A percentile compares a stretch with the other conserved stretches of the same genome.
These are phyloP conservation scores for Magnaporthiopsis rhizophila DNA, from an alignment of 2,329 filamentous ascomycete species.

Conservation along the genomic window DNA sequence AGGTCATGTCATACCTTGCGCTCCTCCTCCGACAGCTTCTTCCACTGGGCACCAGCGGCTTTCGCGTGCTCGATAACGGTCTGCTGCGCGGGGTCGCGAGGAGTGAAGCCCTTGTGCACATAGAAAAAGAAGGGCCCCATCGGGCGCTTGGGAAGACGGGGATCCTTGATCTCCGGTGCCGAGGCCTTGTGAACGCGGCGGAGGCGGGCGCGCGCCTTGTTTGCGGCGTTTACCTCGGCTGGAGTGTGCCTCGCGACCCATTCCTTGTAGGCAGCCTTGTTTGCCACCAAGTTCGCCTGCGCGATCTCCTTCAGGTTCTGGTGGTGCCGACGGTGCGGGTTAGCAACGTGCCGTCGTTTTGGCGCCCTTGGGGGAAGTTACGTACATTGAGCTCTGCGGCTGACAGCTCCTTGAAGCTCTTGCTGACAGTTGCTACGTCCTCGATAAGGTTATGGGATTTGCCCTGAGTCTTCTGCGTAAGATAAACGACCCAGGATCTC, in stretches of 20 bases:
- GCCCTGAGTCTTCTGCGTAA: neutral
- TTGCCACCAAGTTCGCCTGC: conserved; percentile 31
- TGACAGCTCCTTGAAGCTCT: conserved; percentile 31
- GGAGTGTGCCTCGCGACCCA: conserved; percentile 40
- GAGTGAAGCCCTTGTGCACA: conserved; percentile 19
- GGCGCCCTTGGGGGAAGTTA: neutral
- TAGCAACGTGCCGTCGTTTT: neutral
- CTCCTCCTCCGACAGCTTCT: conserved; percentile 29
- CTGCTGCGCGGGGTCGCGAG: conserved; percentile 11
- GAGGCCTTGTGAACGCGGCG: conserved; percentile 24
- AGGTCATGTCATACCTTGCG: conserved; percentile 28
- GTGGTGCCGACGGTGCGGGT: neutral
- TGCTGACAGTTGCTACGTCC: neutral
- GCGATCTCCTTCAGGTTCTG: conserved; percentile 29
- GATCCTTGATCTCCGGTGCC: conserved; percentile 30
- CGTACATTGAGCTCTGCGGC: conserved; percentile 36
- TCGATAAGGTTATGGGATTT: conserved; percentile 6
- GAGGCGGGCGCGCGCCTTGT: conserved; percentile 36
- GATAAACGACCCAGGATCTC: neutral
- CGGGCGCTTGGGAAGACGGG: conserved; percentile 36
- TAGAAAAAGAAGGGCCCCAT: conserved; percentile 27
- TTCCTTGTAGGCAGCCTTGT: conserved; percentile 30
- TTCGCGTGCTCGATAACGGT: conserved; percentile 16
- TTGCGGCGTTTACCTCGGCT: conserved; percentile 35
- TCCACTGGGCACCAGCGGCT: conserved; percentile 32